A percentile compares a stretch with the other conserved stretches of the same genome.
These are phyloP conservation scores for Sonneratia alba DNA, from an alignment of 345 rosid species.

Conservation along the genomic window DNA sequence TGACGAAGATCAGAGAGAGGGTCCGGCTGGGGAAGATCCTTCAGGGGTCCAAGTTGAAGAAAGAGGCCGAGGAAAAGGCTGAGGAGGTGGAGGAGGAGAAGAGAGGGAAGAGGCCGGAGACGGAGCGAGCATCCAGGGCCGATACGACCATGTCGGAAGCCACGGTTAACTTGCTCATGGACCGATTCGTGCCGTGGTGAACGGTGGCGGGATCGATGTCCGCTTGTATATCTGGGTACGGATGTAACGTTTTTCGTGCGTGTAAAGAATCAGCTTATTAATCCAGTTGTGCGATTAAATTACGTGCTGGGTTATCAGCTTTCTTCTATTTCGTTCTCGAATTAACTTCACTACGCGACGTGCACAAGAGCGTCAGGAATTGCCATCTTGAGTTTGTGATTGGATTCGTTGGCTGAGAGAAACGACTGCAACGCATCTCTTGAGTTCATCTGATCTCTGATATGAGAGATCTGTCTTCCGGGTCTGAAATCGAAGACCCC, in stretches of 20 bases:
- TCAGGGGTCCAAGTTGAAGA: background rate
- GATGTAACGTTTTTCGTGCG: background rate
- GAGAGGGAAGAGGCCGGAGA: slow-evolving; percentile 12
- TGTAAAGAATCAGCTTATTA: background rate
- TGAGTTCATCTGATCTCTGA: no score
- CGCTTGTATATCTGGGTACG: background rate
- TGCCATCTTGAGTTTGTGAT: no score
- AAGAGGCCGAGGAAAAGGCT: slow-evolving; percentile 19
- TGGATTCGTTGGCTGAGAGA: no score
- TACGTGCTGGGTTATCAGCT: no score
- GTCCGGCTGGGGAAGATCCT: background rate
- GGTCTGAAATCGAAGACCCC: no score
- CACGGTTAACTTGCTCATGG: slow-evolving; percentile 66
- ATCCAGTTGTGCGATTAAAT: no score
- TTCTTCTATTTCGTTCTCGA: no score
- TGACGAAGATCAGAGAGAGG: slow-evolving; percentile 9
- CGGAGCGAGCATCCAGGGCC: slow-evolving; percentile 12
- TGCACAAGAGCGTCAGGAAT: no score
- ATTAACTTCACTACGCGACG: no score
- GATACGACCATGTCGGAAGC: slow-evolving; percentile 47
- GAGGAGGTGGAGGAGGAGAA: slow-evolving; percentile 17
- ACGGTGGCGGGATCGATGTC: background rate
- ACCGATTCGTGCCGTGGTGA: slow-evolving; percentile 72
- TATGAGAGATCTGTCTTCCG: no score
- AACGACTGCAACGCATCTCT: no score